Evolutionary conservation across 129 eudicot genomes (phyloP), one percentile per base, ranked within the genome.

Genomic region (Centaurea solstitialis): DNA sequence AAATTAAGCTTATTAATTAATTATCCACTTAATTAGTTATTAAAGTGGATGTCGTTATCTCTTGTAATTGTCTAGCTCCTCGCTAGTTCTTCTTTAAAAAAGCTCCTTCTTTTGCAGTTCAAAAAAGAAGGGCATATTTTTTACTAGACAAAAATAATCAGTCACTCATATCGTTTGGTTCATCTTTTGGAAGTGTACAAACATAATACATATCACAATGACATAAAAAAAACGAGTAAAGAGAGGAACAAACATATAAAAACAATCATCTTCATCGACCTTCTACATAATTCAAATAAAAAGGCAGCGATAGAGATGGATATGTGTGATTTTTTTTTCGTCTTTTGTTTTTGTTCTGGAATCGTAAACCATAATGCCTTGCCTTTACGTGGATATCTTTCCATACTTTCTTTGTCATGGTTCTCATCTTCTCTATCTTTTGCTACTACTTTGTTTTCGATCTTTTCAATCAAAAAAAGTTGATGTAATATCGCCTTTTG

Each of bases 331-430:
- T 45, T 40, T 65, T 26, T 65, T 82, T 57, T 76, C 22, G 81
- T 76, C 77, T 82, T 68, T 76, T 70, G 26, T 76, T 76, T 64
- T 76, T 70, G 86, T 82, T 76, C 64, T 70, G 73, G 86, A 76
- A 70, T 82, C 81, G 40, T 41, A 82, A 37, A 70, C 73, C 79
- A 71, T 82, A 72, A 82, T 82, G 61, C 76, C 15, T 71, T 40
- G 74, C 67, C 50, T 43, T 57, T 20, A 39, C 37, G 4, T 5
- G 72, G 40, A 26, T 74, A 41, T 17, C 23, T 62, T 30, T 68
- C 28, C 38, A 76, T 38, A 40, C 77, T 70, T 72, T 57, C 61
- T 28, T 40, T 76, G 78, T 82, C 78, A 61, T 77, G 77, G 73
- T 69, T 57, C 50, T 53, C 85, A 68, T 82, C 81, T 68, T 76